These are phyloP conservation scores for Gossypium rotundifolium DNA, from an alignment of 345 rosid species.

Conservation along the genomic window DNA sequence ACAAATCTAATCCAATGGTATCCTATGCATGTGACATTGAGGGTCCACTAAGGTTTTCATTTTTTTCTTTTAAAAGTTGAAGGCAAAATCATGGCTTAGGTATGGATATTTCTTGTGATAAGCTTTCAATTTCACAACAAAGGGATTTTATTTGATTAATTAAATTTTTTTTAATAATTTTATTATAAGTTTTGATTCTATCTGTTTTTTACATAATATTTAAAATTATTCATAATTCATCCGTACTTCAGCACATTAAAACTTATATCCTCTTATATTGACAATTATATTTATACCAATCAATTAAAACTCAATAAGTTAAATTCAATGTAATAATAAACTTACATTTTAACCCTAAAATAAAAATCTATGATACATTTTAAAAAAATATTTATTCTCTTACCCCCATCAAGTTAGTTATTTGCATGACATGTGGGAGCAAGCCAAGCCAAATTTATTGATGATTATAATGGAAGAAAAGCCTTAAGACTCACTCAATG, in stretches of 20 bases:
- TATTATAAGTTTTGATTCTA: rapidly evolving
- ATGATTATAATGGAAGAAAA: not conserved
- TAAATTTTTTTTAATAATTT: no score
- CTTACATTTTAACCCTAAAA: not conserved
- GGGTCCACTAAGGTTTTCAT: not conserved
- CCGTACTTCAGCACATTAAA: rapidly evolving
- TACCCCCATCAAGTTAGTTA: not conserved
- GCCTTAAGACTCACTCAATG: not conserved
- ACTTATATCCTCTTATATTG: rapidly evolving
- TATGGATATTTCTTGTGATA: not conserved
- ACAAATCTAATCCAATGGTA: slow-evolving; percentile 13
- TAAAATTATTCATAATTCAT: no score
- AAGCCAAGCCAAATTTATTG: not conserved
- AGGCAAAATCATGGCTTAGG: slow-evolving; percentile 10
- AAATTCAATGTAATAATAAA: no score
- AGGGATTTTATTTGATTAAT: not conserved
- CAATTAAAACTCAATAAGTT: rapidly evolving
- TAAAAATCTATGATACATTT: not conserved
- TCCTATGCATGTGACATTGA: slow-evolving; percentile 25
- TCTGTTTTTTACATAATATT: no score
- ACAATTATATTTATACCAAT: no score
- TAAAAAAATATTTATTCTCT: not conserved
- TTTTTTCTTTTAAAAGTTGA: not conserved
- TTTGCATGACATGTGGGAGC: slow-evolving; percentile 8
- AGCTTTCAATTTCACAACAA: not conserved